phyloP scores from a whole-genome alignment of 257 asterid species.

The Cordia subcordata region DNA sequence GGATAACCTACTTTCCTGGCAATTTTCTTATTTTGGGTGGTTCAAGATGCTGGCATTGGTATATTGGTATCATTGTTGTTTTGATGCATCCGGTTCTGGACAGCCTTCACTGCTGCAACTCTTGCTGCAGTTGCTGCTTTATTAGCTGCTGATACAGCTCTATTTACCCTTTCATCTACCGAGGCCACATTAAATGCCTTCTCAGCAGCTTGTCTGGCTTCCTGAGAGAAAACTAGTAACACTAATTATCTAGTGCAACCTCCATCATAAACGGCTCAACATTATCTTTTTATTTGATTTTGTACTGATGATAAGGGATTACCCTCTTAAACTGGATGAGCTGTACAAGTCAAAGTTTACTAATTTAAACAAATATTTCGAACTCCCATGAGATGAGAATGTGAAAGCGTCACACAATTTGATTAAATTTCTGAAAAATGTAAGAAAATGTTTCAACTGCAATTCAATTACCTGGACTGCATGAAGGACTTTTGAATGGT shows the following conservation, averaged over 20 bases:
- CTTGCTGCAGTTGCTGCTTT: conserved; percentile 49
- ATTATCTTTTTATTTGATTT: background rate
- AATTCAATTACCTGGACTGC: conserved; percentile 58
- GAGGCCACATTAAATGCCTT: conserved; percentile 26
- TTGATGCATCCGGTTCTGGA: conserved; percentile 37
- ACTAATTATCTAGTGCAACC: background rate
- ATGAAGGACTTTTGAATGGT: conserved; percentile 44
- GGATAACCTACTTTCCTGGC: background rate
- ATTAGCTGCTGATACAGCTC: conserved; percentile 40
- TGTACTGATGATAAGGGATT: too few species aligned
- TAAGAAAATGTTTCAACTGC: background rate
- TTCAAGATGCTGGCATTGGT: conserved; percentile 13
- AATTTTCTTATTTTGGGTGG: background rate
- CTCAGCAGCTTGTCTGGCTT: conserved; percentile 33
- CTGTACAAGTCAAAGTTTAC: too few species aligned
- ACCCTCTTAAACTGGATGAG: too few species aligned
- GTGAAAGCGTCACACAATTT: too few species aligned
- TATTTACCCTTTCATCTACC: conserved; percentile 38
- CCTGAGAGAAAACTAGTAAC: conserved; percentile 21
- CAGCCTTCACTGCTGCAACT: conserved; percentile 51
- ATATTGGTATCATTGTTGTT: conserved; percentile 5
- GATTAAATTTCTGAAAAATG: too few species aligned
- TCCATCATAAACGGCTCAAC: background rate
- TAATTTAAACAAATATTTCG: too few species aligned
- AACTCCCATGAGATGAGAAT: too few species aligned